phyloP scores from a whole-genome alignment of 1,284 basidiomycete species.

The Tylopilus sp. region DNA sequence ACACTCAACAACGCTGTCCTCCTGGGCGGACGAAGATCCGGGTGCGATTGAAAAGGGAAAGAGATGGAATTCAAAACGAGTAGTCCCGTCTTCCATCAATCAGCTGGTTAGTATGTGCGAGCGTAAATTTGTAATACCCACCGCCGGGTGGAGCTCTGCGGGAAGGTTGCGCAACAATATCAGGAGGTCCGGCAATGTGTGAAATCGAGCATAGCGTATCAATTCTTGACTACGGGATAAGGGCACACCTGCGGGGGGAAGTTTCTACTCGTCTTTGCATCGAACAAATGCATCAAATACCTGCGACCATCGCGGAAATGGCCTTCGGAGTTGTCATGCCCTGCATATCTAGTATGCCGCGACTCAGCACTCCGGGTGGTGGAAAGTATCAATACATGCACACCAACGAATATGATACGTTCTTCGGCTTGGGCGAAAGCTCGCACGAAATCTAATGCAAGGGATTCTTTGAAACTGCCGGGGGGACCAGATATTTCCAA shows the following conservation, averaged over 20 bases:
- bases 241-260: slow-evolving; percentile 23
- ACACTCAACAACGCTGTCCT: slow-evolving; percentile 46
- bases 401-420: slow-evolving; percentile 62
- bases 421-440: slow-evolving; percentile 45
- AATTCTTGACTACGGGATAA: slow-evolving; percentile 20
- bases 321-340: slow-evolving; percentile 55
- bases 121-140: slow-evolving; percentile 31
- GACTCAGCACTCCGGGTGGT: slow-evolving; percentile 11
- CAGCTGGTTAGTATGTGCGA: slow-evolving; percentile 10
- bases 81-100: slow-evolving; percentile 42
- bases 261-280: slow-evolving; percentile 9
- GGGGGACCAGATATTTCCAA: slow-evolving; percentile 74
- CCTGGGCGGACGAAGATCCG: slow-evolving; percentile 36
- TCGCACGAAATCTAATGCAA: slow-evolving; percentile 48
- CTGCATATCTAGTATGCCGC: slow-evolving; percentile 48
- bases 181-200: slow-evolving; percentile 53
- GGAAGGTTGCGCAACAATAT: slow-evolving; percentile 55
- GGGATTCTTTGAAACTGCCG: slow-evolving; percentile 57
- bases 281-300: slow-evolving; percentile 33
- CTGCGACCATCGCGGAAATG: slow-evolving; percentile 41
- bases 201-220: slow-evolving; percentile 34
- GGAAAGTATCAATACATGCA: slow-evolving; percentile 3
- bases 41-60: slow-evolving; percentile 55
- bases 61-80: slow-evolving; percentile 65
- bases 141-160: slow-evolving; percentile 44